Evolutionary conservation across 2,329 filamentous ascomycete species (phyloP), one percentile per base, ranked within the genome.

Genomic region (Onygenales sp.): DNA sequence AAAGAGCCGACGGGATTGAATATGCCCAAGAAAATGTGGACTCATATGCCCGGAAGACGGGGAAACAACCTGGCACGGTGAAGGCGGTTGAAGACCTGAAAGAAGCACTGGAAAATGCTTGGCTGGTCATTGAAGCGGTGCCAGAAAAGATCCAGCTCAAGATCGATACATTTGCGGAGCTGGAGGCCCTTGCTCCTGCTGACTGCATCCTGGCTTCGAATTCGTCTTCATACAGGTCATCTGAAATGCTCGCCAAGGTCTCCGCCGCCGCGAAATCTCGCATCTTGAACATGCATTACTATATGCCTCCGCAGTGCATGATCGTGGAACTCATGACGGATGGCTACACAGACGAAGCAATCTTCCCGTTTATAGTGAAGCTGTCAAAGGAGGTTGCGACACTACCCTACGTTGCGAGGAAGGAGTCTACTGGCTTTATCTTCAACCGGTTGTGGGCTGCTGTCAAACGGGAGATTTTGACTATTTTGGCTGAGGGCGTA

Each of bases 391-490:
- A 72, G n/a, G 69, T 66, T 2, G 76, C 70, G 0, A 69, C 72
- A 35, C 60, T 66, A 2, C 76, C 76, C 0, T 69, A 72, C 21
- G 60, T 69, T 4, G 75, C 76, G 0, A 59, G 67, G 6, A 75
- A 72, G 48, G 73, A 80, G 56, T 78, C 76, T 0, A 78, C 77
- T 0, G 65, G 78, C 0, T 76, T 81, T 56, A 75, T 82, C 38
- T 78, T 79, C 59, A 81, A 81, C 52, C 73, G 78, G 0, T 62
- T 81, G 0, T 82, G 78, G 78, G 79, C 78, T 0, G 78, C 78
- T 0, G 69, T 81, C 13, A 81, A 81, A 61, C 69, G 78, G 2
- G 78, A 82, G 57, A 63, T 66, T 0, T 56, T 81, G 50, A 71
- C 63, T 0, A 76, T 81, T 8, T 57, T 81, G 2, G 67, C 73